phyloP scores from a whole-genome alignment of 2,329 filamentous ascomycete species.

The Colletotrichum sp. region DNA sequence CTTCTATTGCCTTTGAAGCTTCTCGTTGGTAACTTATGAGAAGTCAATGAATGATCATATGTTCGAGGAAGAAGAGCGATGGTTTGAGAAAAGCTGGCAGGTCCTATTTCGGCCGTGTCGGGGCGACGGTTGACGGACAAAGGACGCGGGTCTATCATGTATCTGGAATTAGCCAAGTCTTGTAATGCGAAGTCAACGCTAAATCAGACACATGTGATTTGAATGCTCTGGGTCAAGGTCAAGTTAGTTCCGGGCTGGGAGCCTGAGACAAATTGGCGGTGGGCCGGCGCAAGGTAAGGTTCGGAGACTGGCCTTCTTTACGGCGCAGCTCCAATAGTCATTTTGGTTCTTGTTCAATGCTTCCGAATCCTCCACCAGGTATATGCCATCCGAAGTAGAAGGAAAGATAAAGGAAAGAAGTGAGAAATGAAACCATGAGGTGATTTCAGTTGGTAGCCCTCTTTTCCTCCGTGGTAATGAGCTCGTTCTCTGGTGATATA shows the following conservation, averaged over 20 bases:
- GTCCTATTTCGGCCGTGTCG: background rate
- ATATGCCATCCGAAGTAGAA: background rate
- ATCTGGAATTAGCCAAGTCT: background rate
- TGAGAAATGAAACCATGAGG: background rate
- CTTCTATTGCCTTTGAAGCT: background rate
- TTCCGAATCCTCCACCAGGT: background rate
- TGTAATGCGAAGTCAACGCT: background rate
- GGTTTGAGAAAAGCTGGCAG: no score
- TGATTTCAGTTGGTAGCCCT: background rate
- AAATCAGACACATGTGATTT: background rate
- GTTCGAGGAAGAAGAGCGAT: no score
- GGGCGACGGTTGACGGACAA: background rate
- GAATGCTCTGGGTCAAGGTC: background rate
- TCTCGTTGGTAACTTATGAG: background rate
- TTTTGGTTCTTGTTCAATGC: background rate
- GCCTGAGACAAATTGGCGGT: background rate
- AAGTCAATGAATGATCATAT: background rate
- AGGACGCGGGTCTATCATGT: background rate
- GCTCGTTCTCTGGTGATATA: background rate
- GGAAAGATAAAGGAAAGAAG: background rate
- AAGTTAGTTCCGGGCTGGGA: background rate
- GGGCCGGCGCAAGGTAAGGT: background rate
- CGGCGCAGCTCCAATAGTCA: background rate
- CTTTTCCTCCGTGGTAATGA: background rate
- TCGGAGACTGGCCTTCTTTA: background rate